These are phyloP conservation scores for Xanthoconium stramineum DNA, from an alignment of 768 basidiomycete species.

Conservation along the genomic window DNA sequence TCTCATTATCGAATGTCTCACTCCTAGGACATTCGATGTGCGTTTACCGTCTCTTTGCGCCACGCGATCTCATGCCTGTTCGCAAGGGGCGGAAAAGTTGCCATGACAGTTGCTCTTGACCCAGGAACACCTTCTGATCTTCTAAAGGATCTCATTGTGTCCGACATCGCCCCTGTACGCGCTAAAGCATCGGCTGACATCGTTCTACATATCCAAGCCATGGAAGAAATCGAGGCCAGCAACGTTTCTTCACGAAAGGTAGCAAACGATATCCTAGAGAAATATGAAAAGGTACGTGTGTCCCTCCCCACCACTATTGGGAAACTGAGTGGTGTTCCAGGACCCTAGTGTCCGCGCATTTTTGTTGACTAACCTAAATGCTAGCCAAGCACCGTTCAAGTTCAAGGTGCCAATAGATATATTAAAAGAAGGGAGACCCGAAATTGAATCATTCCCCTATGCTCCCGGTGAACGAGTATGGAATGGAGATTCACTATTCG, in stretches of 20 bases:
- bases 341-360: slow-evolving; percentile 74
- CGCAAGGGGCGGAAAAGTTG: slow-evolving; percentile 80
- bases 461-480: slow-evolving; percentile 49
- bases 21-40: slow-evolving; percentile 91
- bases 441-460: slow-evolving; percentile 82
- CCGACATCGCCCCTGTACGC: slow-evolving; percentile 76
- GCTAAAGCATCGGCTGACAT: slow-evolving; percentile 63
- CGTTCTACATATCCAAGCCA: slow-evolving; percentile 59
- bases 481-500: slow-evolving; percentile 62
- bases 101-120: slow-evolving; percentile 63
- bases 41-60: slow-evolving; percentile 23
- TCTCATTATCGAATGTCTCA: slow-evolving; percentile 56
- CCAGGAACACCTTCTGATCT: slow-evolving; percentile 39
- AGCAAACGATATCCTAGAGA: slow-evolving; percentile 61
- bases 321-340: slow-evolving; percentile 39
- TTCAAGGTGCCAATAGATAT: slow-evolving; percentile 77
- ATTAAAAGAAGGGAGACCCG: slow-evolving; percentile 54
- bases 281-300: slow-evolving; percentile 57
- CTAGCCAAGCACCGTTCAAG: slow-evolving; percentile 37
- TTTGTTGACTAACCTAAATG: slow-evolving; percentile 76
- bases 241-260: slow-evolving; percentile 60
- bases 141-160: slow-evolving; percentile 62
- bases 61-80: slow-evolving; percentile 1
- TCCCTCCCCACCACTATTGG: too few relatives aligned
- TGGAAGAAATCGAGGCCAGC: slow-evolving; percentile 67